Percentiles rank a stretch among this genome's conserved stretches.
Evolutionary conservation across 192 early-diverging fungal genomes (phyloP).

Genomic region (Pilobolus umbonatus): DNA sequence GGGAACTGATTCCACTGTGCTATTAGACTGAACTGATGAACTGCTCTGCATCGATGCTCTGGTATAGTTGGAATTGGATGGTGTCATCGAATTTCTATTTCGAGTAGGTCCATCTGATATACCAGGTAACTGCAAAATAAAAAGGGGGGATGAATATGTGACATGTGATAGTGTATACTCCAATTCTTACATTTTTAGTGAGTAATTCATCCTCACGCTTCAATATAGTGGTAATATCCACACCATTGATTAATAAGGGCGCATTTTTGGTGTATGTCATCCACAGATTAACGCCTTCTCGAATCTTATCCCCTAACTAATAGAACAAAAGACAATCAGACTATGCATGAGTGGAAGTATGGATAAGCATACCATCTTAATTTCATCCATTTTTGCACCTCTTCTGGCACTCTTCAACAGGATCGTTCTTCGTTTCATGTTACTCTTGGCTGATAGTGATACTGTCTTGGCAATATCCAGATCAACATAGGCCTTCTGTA

Average conservation of each 20-base stretch:
- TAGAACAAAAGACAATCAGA: background rate
- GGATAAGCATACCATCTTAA: constrained; percentile 14
- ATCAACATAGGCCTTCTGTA: constrained; percentile 33
- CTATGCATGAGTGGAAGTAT: background rate
- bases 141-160: too few relatives aligned
- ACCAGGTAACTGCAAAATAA: too few relatives aligned
- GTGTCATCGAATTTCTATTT: constrained; percentile 1
- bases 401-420: constrained; percentile 22
- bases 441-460: constrained; percentile 31
- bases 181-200: constrained; percentile 17
- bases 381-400: constrained; percentile 11
- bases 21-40: background rate
- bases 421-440: constrained; percentile 27
- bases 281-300: constrained; percentile 44
- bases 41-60: background rate
- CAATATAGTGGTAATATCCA: constrained; percentile 13
- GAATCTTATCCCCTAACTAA: constrained; percentile 22
- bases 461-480: constrained; percentile 30
- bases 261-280: constrained; percentile 42
- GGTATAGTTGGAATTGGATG: too few relatives aligned
- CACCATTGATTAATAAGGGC: constrained; percentile 16
- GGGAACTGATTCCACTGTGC: too few relatives aligned
- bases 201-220: constrained; percentile 16
- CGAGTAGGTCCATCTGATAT: too few relatives aligned
- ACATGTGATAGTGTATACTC: background rate